Conservation (phyloP, 1,284 basidiomycete species). For the Marasmius oreades region DNA sequence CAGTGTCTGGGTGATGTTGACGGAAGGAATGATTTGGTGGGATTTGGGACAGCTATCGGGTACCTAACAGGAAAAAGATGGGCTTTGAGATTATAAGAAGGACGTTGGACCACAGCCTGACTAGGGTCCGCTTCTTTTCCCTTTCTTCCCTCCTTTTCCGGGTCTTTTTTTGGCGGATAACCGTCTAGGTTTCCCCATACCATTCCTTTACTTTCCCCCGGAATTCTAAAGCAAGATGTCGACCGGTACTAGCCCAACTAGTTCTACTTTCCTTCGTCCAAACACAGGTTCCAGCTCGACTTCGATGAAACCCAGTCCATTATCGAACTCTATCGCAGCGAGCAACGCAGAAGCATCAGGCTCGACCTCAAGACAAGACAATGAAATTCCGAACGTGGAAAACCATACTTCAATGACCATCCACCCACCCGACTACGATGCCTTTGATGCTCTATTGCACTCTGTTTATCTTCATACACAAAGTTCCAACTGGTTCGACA, state of each 20-base stretch:
- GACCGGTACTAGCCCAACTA: neutral
- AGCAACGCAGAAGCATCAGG: neutral
- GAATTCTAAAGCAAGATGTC: neutral
- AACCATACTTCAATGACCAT: constrained; percentile 1
- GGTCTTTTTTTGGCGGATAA: neutral
- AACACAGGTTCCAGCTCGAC: neutral
- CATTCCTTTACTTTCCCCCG: neutral
- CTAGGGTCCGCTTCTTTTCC: neutral
- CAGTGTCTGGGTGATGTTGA: neutral
- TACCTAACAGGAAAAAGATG: neutral
- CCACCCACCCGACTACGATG: constrained; percentile 11
- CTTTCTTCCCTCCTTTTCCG: neutral
- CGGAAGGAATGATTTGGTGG: neutral
- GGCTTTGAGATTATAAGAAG: neutral
- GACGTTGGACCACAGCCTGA: neutral
- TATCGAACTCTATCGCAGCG: neutral
- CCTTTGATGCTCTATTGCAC: constrained; percentile 14
- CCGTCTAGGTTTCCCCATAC: neutral
- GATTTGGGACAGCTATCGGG: neutral
- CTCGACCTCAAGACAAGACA: neutral
- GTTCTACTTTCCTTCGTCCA: constrained; percentile 1
- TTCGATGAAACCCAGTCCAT: neutral
- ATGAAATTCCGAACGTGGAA: neutral
- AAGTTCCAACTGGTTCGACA: constrained; percentile 73
- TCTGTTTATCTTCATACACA: constrained; percentile 44